Evolutionary conservation across 805 yeast genomes (phyloP).

Genomic region (Trichomonascus vanleenenianus): DNA sequence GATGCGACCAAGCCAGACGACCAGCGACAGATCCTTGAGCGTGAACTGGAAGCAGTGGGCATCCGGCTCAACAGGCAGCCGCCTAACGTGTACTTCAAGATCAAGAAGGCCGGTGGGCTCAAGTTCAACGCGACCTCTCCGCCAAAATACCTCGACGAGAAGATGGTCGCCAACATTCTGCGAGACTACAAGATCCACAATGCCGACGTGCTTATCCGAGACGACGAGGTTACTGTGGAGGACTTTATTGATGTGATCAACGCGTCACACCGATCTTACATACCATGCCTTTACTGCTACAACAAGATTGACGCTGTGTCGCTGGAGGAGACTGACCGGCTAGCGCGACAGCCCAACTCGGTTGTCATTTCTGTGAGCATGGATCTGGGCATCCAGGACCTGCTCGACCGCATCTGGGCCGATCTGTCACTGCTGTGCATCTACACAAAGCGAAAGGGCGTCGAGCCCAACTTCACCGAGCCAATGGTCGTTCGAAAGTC

Average conservation of each 20-base stretch:
- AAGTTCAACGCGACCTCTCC: slow-evolving; percentile 76
- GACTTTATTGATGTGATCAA: slow-evolving; percentile 90
- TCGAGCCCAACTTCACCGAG: slow-evolving; percentile 70
- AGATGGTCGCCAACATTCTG: slow-evolving; percentile 63
- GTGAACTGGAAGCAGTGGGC: slow-evolving; percentile 89
- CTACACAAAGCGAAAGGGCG: slow-evolving; percentile 80
- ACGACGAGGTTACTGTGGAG: slow-evolving; percentile 82
- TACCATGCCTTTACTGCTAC: slow-evolving; percentile 87
- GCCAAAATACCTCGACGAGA: slow-evolving; percentile 74
- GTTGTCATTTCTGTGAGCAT: slow-evolving; percentile 89
- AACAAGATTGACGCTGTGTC: slow-evolving; percentile 95
- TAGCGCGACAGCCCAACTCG: slow-evolving; percentile 89
- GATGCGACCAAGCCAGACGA: slow-evolving; percentile 94
- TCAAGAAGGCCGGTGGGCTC: slow-evolving; percentile 87
- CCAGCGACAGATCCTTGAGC: slow-evolving; percentile 79
- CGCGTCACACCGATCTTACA: slow-evolving; percentile 77
- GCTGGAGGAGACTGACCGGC: slow-evolving; percentile 83
- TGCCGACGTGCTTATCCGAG: slow-evolving; percentile 87
- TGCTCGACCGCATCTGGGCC: slow-evolving; percentile 90
- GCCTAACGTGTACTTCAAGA: slow-evolving; percentile 73
- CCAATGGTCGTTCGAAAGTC: slow-evolving; percentile 80
- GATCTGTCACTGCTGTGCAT: slow-evolving; percentile 71
- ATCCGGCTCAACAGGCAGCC: slow-evolving; percentile 73
- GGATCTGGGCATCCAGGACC: slow-evolving; percentile 79
- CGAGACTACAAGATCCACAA: slow-evolving; percentile 86